Evolutionary conservation across 805 yeast species (phyloP).

Genomic region (Cyberlindnera xylosilytica): DNA sequence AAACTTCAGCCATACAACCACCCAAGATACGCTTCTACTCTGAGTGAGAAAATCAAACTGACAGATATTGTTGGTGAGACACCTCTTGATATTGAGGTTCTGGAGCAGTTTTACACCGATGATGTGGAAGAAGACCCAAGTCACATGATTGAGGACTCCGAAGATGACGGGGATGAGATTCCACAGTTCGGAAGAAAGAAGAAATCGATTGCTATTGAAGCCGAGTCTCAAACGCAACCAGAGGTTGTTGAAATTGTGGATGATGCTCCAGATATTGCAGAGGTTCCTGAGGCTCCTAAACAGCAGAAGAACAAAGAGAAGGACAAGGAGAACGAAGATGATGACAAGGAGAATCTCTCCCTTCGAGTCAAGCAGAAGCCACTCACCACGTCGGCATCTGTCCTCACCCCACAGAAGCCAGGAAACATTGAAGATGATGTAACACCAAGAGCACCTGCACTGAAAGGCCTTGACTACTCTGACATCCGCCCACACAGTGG

Average conservation of each 20-base stretch:
- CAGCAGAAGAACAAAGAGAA: too few species aligned
- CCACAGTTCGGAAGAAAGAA: background rate
- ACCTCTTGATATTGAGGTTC: constrained; percentile 38
- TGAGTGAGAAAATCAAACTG: constrained; percentile 19
- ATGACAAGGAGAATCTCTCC: constrained; percentile 9
- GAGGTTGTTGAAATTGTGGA: too few species aligned
- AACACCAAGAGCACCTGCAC: constrained; percentile 13
- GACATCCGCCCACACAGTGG: constrained; percentile 23
- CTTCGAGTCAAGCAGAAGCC: too few species aligned
- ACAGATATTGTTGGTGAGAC: constrained; percentile 53
- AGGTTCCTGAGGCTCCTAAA: too few species aligned
- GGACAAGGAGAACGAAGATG: too few species aligned
- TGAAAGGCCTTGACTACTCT: constrained; percentile 1
- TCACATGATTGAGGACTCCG: constrained; percentile 25
- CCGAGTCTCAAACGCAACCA: background rate
- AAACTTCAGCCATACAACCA: constrained; percentile 41
- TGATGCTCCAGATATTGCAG: too few species aligned
- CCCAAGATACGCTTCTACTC: constrained; percentile 43
- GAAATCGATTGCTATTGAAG: background rate
- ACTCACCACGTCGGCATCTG: background rate
- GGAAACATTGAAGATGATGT: background rate
- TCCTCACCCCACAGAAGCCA: constrained; percentile 8
- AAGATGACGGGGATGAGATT: constrained; percentile 16
- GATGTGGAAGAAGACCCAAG: constrained; percentile 21
- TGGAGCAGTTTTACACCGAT: constrained; percentile 38